These are phyloP conservation scores for Peronospora destructor DNA, from an alignment of 352 stramenopile genomes.

Conservation along the genomic window DNA sequence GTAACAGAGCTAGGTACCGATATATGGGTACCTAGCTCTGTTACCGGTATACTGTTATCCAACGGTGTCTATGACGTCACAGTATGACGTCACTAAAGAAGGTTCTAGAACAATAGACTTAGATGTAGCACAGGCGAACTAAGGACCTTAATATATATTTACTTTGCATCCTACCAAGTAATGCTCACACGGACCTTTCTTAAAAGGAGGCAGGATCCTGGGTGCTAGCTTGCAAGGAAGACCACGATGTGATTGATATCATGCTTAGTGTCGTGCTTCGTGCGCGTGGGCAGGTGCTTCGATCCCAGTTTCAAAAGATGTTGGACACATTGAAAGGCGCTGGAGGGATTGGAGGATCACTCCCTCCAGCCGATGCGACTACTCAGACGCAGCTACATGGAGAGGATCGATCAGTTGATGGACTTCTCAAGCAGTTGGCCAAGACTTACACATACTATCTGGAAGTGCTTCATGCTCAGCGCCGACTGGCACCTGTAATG, in stretches of 20 bases:
- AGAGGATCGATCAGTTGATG: constrained; percentile 2
- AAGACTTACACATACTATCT: constrained; percentile 60
- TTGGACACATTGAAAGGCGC: constrained; percentile 1
- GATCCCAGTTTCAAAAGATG: constrained; percentile 20
- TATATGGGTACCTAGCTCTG: too few species aligned
- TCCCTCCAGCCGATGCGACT: neutral
- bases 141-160: too few species aligned
- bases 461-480: constrained; percentile 38
- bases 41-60: neutral
- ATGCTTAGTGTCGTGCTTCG: constrained; percentile 54
- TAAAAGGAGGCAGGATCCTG: constrained; percentile 64
- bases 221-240: constrained; percentile 74
- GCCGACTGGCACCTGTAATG: constrained; percentile 27
- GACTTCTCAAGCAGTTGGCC: constrained; percentile 46
- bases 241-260: constrained; percentile 72
- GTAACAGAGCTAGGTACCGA: too few species aligned
- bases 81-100: too few species aligned
- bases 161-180: too few species aligned
- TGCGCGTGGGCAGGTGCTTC: constrained; percentile 42
- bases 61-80: too few species aligned
- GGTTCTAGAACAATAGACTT: too few species aligned
- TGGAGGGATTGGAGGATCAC: neutral
- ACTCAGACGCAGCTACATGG: constrained; percentile 3
- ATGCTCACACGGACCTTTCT: too few species aligned
- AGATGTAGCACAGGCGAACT: too few species aligned